Evolutionary conservation across 257 asterid genomes (phyloP), one percentile per base, ranked within the genome.

Genomic region (Perilla frutescens): DNA sequence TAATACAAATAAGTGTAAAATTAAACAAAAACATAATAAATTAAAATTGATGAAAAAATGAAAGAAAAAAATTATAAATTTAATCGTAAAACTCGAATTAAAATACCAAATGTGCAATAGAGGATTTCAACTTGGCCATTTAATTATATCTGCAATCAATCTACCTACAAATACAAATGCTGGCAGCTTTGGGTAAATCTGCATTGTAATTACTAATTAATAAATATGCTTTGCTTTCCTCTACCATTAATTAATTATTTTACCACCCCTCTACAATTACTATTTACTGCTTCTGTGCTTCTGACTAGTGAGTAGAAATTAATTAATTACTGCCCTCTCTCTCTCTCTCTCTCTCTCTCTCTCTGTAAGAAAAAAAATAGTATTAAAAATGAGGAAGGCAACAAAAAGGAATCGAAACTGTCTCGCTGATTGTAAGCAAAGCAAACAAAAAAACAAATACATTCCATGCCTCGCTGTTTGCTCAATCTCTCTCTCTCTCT

Each of bases 401-500:
- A 66, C 72, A 78, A 78, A 68, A 78, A 61, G 72, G 67, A 55
- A 60, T 78, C 66, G 76, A 72, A 68, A 72, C 81, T n/a, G 67
- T 70, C 62, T 64, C 77, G 67, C 77, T 71, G 63, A 73, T 71
- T 66, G 60, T 60, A 76, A 66, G 76, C 79, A 71, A 80, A 75
- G 84, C 77, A 79, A 68, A 31, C 63, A 48, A 71, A 49, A 65
- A 70, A 62, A 71, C 74, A 75, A 64, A 71, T 62, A 56, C 73
- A 58, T 12, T 15, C 77, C 80, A 60, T 76, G 36, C 73, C 70
- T 45, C 26, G 15, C 34, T 57, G 20, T 44, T 43, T 58, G 6
- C 2, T 14, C 10, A 43, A 4, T 26, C 5, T 31, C 66, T 43
- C 54, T 68, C 55, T 54, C 34, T 60, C 34, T 55, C 56, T 36